A percentile compares a stretch with the other conserved stretches of the same genome.
Evolutionary conservation across 305 asterid genomes (phyloP).

Genomic region (Fraxinus xanthoxyloides): DNA sequence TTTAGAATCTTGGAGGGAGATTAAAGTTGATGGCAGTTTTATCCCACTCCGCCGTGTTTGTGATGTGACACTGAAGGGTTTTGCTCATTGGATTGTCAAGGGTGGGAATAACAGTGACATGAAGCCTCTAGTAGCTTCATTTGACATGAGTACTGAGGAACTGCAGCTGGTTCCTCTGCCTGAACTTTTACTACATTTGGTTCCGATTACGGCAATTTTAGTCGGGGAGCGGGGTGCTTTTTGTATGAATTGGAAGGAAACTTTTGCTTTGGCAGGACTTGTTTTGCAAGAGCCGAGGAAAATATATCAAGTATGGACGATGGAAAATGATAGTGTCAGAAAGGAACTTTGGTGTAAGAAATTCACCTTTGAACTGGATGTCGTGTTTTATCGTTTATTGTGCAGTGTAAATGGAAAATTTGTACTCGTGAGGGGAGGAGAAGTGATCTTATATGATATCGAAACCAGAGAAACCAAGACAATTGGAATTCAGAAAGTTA

Average conservation of each 20-base stretch:
- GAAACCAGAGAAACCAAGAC: not conserved
- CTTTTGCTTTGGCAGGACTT: conserved; percentile 2
- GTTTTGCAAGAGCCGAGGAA: not conserved
- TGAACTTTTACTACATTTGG: not conserved
- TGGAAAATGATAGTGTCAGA: not conserved
- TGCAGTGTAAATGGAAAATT: conserved; percentile 3
- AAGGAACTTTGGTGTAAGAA: not conserved
- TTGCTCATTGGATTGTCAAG: conserved; percentile 1
- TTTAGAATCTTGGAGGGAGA: conserved; percentile 1
- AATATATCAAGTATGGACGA: not conserved
- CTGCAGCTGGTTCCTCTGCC: not conserved
- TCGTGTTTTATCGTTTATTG: not conserved
- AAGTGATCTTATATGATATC: not conserved
- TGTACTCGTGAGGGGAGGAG: not conserved
- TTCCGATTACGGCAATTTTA: not conserved
- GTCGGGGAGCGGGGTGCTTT: not conserved
- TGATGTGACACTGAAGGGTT: not conserved
- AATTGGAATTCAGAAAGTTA: not conserved
- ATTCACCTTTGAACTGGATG: not conserved
- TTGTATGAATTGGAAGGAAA: not conserved
- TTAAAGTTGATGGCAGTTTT: not conserved
- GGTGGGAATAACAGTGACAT: not conserved
- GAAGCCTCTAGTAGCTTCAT: not conserved
- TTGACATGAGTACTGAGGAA: not conserved
- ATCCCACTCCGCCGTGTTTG: not conserved